Evolutionary conservation across 306 rosid genomes (phyloP).

Genomic region (Rosa multiflora): DNA sequence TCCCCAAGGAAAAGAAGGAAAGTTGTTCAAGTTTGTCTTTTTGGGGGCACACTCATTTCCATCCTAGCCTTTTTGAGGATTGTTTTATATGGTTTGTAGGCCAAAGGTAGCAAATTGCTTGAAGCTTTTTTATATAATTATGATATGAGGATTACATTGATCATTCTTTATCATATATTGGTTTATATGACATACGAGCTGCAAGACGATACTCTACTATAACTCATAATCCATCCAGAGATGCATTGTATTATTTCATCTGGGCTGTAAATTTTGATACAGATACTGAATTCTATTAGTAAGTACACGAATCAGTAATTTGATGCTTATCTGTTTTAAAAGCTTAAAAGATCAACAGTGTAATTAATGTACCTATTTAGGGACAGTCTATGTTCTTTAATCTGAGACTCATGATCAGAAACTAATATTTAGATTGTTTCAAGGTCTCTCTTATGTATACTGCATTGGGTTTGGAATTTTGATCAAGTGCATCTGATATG

Average conservation of each 20-base stretch:
- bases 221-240: background rate
- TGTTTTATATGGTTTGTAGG: slow-evolving; percentile 31
- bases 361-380: background rate
- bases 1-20: slow-evolving; percentile 58
- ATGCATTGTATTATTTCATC: background rate
- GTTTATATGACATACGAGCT: background rate
- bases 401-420: background rate
- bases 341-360: background rate
- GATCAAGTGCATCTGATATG: background rate
- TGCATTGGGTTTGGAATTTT: background rate
- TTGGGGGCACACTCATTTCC: slow-evolving; percentile 58
- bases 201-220: background rate
- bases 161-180: background rate
- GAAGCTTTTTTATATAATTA: background rate
- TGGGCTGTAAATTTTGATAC: background rate
- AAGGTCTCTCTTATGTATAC: background rate
- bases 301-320: background rate
- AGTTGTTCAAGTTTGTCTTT: slow-evolving; percentile 61
- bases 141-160: background rate
- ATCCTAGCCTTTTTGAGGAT: slow-evolving; percentile 44
- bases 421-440: background rate
- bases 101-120: slow-evolving; percentile 20
- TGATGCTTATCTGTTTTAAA: background rate
- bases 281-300: background rate
- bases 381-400: background rate